Evolutionary conservation across 129 eudicot species (phyloP).

Genomic region (Logfia minima): DNA sequence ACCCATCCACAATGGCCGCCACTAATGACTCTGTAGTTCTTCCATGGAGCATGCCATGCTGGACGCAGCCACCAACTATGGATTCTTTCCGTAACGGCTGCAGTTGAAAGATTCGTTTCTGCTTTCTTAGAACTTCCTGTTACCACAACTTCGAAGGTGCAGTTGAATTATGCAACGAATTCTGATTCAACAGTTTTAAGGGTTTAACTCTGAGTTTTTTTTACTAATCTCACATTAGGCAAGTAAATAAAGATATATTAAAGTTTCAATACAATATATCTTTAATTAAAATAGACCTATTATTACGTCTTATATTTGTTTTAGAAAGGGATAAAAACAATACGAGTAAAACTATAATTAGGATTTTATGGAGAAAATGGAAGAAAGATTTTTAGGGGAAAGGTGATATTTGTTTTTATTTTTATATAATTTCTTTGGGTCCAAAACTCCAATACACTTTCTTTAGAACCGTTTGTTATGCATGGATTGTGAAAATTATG

Average conservation of each 20-base stretch:
- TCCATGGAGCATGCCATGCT: slow-evolving; percentile 12
- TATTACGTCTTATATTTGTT: no score
- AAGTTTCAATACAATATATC: neutral
- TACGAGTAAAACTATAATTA: neutral
- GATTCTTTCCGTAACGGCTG: neutral
- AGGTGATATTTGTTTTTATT: neutral
- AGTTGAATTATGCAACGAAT: no score
- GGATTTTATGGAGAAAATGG: neutral
- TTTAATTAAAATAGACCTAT: no score
- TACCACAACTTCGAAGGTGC: no score
- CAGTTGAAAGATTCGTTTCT: neutral
- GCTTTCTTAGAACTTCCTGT: no score
- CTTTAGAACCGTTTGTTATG: slow-evolving; percentile 24
- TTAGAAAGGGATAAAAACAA: no score
- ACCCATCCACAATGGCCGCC: neutral
- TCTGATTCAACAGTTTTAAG: no score
- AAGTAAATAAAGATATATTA: neutral
- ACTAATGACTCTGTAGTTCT: slow-evolving; percentile 3
- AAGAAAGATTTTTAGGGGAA: neutral
- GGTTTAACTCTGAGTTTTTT: no score
- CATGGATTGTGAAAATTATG: slow-evolving; percentile 9
- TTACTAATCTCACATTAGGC: no score
- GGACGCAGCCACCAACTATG: neutral
- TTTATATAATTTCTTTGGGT: neutral
- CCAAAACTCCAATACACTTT: neutral